Base-by-base conservation (phyloP, 2,329 filamentous ascomycete species). In the Pyrenophora tritici-repentis region DNA sequence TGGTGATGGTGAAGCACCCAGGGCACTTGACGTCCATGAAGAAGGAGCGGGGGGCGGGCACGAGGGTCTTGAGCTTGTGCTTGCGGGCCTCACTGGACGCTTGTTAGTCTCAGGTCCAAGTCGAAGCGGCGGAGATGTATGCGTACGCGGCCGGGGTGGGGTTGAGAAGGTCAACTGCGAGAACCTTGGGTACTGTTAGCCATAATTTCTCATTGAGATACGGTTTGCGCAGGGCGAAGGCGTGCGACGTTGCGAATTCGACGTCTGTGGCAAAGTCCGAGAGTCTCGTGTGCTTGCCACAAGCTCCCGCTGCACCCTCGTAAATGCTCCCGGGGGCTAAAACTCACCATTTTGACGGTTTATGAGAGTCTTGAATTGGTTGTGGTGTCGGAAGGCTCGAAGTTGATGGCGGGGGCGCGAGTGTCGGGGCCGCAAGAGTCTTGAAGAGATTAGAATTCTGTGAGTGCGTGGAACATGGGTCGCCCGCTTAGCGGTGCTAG, bases 1-100 rank as follows among this genome's bases (percentile, higher is more conserved):
- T 99, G 80, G 94, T 99, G 87, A 99, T 99, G 81, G 92, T 97
- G 89, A 97, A 99, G 90, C 94, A 99, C 76, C 94, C 94, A 79
- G 94, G 94, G 90, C 94, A 99, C 89, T 99, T 99, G 85, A 99
- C 94, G 79, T 99, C 94, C 94, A 99, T 99, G 90, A 99, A 99
- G 90, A 97, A 99, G 70, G 93, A 97, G 79, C 94, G 91, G 75
- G 94, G 94, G 67, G 86, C 88, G 74, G 94, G 94, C 78, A 99
- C 94, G 74, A 99, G 90, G 70, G 86, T 91, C 91, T 99, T 99
- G 80, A 99, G 91, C 91, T 99, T 99, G 90, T 99, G 94, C 90
- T 97, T 97, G 85, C 91, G 91, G 77, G 91, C 91, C 89, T 99
- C 94, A 80, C 69, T 72, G 53, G 39, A 58, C 37, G 47, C 39